Percentiles rank a stretch among this genome's conserved stretches.
These are phyloP conservation scores for Raffaelea albimanens DNA, from an alignment of 2,329 filamentous ascomycete species.

Conservation along the genomic window DNA sequence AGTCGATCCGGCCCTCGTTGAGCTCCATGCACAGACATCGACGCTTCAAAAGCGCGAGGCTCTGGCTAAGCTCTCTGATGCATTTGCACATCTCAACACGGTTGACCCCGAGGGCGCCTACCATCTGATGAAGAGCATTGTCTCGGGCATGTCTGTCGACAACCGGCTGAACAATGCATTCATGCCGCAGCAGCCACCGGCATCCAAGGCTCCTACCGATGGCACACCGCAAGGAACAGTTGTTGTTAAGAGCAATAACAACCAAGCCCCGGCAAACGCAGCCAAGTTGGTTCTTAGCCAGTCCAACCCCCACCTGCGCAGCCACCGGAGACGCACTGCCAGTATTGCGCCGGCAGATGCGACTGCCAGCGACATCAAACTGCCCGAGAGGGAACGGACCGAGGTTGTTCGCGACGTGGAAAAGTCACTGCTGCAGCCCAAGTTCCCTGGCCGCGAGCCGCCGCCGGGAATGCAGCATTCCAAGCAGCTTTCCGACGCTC, in stretches of 20 bases:
- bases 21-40: conserved; percentile 73
- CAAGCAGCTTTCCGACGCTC: conserved; percentile 77
- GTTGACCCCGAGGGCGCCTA: conserved; percentile 87
- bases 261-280: conserved; percentile 26
- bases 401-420: conserved; percentile 30
- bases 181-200: conserved; percentile 21
- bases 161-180: conserved; percentile 50
- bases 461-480: conserved; percentile 82
- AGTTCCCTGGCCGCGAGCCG: conserved; percentile 44
- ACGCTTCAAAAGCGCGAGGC: conserved; percentile 65
- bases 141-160: conserved; percentile 64
- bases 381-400: conserved; percentile 29
- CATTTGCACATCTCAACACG: conserved; percentile 74
- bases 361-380: conserved; percentile 18
- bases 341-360: conserved; percentile 22
- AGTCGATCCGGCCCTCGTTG: conserved; percentile 73
- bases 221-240: conserved; percentile 45
- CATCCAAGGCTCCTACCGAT: conserved; percentile 26
- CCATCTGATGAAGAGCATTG: conserved; percentile 68
- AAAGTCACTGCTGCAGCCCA: conserved; percentile 37
- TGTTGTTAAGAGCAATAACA: conserved; percentile 42
- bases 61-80: conserved; percentile 72
- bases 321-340: conserved; percentile 58
- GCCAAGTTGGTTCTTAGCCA: conserved; percentile 67
- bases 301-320: conserved; percentile 78